Evolutionary conservation across 768 basidiomycete genomes (phyloP).

Genomic region (Leccinum fibrillosum): DNA sequence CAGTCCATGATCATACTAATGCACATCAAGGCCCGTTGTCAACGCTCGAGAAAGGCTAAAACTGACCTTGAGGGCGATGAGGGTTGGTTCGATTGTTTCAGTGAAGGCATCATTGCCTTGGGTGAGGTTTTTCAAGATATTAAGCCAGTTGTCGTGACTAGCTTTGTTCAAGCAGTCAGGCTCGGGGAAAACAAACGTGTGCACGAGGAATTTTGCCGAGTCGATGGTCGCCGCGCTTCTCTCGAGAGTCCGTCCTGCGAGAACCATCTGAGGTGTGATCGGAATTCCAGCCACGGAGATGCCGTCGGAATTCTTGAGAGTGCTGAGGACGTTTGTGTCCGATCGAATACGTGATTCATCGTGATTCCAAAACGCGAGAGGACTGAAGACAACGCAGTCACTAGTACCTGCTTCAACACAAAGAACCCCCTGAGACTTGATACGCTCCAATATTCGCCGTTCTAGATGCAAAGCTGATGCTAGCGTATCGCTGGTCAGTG

Average conservation of each 20-base stretch:
- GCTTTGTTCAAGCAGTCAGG: slow-evolving; percentile 60
- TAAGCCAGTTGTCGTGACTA: slow-evolving; percentile 64
- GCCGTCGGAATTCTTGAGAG: slow-evolving; percentile 52
- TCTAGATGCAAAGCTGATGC: slow-evolving; percentile 65
- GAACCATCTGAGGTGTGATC: slow-evolving; percentile 70
- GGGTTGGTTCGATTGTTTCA: slow-evolving; percentile 40
- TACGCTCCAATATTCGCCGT: slow-evolving; percentile 44
- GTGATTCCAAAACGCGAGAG: slow-evolving; percentile 72
- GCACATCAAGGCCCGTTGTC: slow-evolving; percentile 8
- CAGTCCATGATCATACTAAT: slow-evolving; percentile 52
- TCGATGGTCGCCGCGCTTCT: slow-evolving; percentile 51
- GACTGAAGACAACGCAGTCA: slow-evolving; percentile 69
- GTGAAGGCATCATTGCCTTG: slow-evolving; percentile 36
- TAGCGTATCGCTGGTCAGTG: slow-evolving; percentile 60
- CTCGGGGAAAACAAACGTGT: slow-evolving; percentile 83
- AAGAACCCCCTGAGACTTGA: slow-evolving; percentile 39
- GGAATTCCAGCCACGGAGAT: slow-evolving; percentile 60
- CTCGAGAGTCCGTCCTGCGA: slow-evolving; percentile 63
- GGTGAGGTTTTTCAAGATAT: slow-evolving; percentile 46
- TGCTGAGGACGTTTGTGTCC: slow-evolving; percentile 56
- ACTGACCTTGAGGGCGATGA: slow-evolving; percentile 45
- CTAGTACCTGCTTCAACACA: slow-evolving; percentile 55
- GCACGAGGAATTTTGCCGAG: slow-evolving; percentile 65
- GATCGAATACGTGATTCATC: slow-evolving; percentile 50
- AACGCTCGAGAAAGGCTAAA: slow-evolving; percentile 10